These are phyloP conservation scores for Pleodorina starrii DNA, from an alignment of 139 green algal genomes.

Conservation along the genomic window DNA sequence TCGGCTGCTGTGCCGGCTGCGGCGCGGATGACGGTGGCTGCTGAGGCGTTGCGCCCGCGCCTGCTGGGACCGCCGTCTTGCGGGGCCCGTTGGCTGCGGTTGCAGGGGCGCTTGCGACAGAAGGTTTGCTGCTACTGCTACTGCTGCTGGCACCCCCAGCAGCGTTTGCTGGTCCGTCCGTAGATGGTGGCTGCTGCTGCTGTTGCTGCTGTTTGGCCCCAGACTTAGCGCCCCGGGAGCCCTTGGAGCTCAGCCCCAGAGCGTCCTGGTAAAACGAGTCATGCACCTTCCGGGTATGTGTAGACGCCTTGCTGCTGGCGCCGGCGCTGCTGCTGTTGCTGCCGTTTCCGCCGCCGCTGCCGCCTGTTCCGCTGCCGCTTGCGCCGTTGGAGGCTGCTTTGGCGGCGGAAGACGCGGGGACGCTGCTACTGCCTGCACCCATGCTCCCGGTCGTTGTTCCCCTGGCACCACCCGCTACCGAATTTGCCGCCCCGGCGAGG, in stretches of 20 bases:
- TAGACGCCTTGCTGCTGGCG: neutral
- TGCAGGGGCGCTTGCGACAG: neutral
- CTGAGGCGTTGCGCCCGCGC: neutral
- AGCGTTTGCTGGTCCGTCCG: neutral
- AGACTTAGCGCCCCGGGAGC: neutral
- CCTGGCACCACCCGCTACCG: no score
- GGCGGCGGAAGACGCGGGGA: no score
- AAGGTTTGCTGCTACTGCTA: neutral
- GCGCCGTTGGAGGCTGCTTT: neutral
- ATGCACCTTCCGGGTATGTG: neutral
- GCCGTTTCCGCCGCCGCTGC: neutral
- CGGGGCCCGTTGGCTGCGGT: neutral
- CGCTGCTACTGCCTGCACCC: no score
- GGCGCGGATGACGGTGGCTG: neutral
- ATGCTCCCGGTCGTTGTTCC: no score
- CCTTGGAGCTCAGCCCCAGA: neutral
- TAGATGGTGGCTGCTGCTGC: neutral
- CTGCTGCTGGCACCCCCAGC: neutral
- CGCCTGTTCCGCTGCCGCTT: neutral
- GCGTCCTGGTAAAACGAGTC: constrained; percentile 31
- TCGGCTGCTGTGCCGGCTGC: neutral
- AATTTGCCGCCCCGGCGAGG: no score
- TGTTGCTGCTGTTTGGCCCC: neutral
- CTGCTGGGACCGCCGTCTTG: neutral
- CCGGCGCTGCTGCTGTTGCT: neutral